Evolutionary conservation across 306 rosid genomes (phyloP).

Genomic region (Carpinus fangiana): DNA sequence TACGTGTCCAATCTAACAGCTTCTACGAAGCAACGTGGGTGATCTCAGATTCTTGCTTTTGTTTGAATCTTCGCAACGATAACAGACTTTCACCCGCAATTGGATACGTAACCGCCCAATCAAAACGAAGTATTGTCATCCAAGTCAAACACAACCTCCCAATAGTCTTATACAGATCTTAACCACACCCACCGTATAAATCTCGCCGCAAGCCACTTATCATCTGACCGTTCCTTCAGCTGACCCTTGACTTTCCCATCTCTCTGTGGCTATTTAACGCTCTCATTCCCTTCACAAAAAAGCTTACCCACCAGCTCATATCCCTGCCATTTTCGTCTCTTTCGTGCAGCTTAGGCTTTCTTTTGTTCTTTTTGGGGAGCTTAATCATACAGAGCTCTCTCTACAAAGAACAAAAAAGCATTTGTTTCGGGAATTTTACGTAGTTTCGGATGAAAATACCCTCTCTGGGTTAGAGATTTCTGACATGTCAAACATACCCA

Average conservation of each 20-base stretch:
- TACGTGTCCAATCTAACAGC: conserved; percentile 9
- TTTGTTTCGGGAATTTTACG: too few relatives aligned
- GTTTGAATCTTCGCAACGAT: not conserved
- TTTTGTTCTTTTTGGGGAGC: not conserved
- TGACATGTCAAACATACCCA: conserved; percentile 63
- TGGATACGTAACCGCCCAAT: conserved; percentile 15
- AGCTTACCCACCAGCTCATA: conserved; percentile 5
- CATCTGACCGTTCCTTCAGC: conserved; percentile 31
- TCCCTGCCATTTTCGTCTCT: not conserved
- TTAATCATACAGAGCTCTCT: not conserved
- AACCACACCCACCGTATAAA: not conserved
- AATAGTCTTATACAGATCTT: not conserved
- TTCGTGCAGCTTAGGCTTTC: not conserved
- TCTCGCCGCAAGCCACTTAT: not conserved
- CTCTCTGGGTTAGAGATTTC: not conserved
- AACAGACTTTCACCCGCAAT: too few relatives aligned
- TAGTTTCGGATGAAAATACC: conserved; percentile 18
- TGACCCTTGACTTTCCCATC: conserved; percentile 9
- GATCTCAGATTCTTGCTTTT: not conserved
- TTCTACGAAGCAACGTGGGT: conserved; percentile 23
- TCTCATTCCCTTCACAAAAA: not conserved
- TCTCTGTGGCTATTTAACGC: not conserved
- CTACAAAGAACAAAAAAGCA: too few relatives aligned
- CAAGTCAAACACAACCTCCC: not conserved
- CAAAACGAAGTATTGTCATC: not conserved